Evolutionary conservation across 2,329 filamentous ascomycete species (phyloP), one percentile per base, ranked within the genome.

Genomic region (Verticillium dahliae): DNA sequence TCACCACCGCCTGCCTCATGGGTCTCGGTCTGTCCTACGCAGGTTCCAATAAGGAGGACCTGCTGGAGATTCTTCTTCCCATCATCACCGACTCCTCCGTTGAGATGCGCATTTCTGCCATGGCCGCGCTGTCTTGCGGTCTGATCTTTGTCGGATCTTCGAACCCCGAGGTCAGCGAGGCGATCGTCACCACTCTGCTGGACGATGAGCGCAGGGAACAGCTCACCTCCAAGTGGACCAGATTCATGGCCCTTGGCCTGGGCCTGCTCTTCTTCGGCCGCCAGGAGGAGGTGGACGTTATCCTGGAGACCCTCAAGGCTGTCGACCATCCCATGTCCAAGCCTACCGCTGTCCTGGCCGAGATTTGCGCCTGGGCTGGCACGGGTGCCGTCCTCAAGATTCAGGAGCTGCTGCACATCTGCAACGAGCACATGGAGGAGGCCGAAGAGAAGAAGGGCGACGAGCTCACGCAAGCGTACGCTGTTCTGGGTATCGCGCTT

Each of bases 241-340:
- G 95, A 18, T 99, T 99, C 79, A 90, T 99, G 80, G 93, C 91
- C 22, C 88, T 99, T 52, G 95, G 95, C 66, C 84, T 99, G 65
- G 95, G 94, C 1, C 84, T 99, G 33, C 82, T 99, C 34, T 99
- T 92, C 84, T 98, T 99, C 69, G 95, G 95, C 45, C 89, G 92
- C 66, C 95, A 99, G 76, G 95, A 99, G 75, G 94, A 98, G 74
- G 95, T 98, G n/a, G 95, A 99, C 70, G 94, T 98, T 62, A 93
- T 98, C 67, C 80, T 98, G 37, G 95, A 99, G 78, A 97, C 95
- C 0, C 84, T 99, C 61, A 99, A 98, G 81, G 95, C 91, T 33
- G 92, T 98, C 60, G 93, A 98, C 66, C 94, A 98, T 73, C 94
- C 95, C 31, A 96, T 97, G 88, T 91, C 93, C 22, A 95, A 95